phyloP scores from a whole-genome alignment of 805 yeast genomes.

The Yamadazyma philogaea region DNA sequence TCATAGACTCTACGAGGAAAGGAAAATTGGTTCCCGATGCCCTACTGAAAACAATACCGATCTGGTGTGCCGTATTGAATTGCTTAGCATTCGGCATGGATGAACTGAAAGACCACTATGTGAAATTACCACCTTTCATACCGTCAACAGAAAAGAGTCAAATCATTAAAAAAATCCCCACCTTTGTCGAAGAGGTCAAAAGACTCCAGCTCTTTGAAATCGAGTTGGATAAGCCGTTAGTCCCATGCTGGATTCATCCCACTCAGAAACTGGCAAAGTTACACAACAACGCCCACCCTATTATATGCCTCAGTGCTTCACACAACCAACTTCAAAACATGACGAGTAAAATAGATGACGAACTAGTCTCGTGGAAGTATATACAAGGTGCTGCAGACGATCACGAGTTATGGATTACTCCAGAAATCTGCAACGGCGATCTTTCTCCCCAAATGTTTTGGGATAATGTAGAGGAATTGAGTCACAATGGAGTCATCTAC shows the following conservation, averaged over 20 bases:
- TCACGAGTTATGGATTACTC: slow-evolving; percentile 73
- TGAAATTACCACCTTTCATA: slow-evolving; percentile 34
- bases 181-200: slow-evolving; percentile 44
- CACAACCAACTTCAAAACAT: slow-evolving; percentile 7
- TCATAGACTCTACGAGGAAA: slow-evolving; percentile 82
- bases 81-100: slow-evolving; percentile 42
- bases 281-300: slow-evolving; percentile 1
- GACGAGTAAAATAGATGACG: slow-evolving; percentile 4
- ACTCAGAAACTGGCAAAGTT: slow-evolving; percentile 1
- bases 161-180: slow-evolving; percentile 47
- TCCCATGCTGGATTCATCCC: slow-evolving; percentile 16
- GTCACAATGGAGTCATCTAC: slow-evolving; percentile 11
- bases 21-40: slow-evolving; percentile 89
- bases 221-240: slow-evolving; percentile 8
- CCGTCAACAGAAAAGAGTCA: slow-evolving; percentile 54
- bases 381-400: slow-evolving; percentile 96
- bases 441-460: slow-evolving; percentile 42
- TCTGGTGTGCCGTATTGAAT: slow-evolving; percentile 85
- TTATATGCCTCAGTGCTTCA: slow-evolving; percentile 14
- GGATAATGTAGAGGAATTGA: slow-evolving; percentile 20
- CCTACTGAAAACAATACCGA: slow-evolving; percentile 79
- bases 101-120: slow-evolving; percentile 5
- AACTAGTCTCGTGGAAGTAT: slow-evolving; percentile 37
- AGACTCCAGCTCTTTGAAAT: slow-evolving; percentile 13
- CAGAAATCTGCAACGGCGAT: slow-evolving; percentile 39